phyloP scores from a whole-genome alignment of 2,329 filamentous ascomycete genomes.

The Aspergillus chevalieri region DNA sequence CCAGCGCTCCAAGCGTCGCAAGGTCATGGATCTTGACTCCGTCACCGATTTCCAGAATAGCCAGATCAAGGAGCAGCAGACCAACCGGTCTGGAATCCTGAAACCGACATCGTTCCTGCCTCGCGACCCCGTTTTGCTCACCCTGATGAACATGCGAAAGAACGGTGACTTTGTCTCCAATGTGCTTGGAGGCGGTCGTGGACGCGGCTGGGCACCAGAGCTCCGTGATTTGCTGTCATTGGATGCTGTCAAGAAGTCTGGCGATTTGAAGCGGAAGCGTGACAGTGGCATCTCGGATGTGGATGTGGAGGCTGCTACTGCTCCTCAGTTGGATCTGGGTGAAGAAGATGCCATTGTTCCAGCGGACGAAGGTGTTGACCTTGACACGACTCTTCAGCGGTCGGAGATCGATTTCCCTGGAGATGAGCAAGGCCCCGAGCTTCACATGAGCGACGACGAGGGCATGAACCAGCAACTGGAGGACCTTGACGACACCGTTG shows the following conservation, averaged over 20 bases:
- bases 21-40: constrained; percentile 72
- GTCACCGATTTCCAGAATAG: constrained; percentile 69
- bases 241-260: constrained; percentile 67
- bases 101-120: constrained; percentile 78
- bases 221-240: constrained; percentile 86
- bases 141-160: constrained; percentile 86
- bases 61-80: constrained; percentile 80
- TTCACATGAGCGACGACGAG: constrained; percentile 44
- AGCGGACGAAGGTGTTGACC: constrained; percentile 46
- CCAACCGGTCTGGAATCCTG: constrained; percentile 78
- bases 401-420: constrained; percentile 62
- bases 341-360: constrained; percentile 56
- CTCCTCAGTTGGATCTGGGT: constrained; percentile 54
- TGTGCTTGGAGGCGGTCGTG: constrained; percentile 74
- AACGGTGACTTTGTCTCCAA: constrained; percentile 83
- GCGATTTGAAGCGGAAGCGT: constrained; percentile 87
- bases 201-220: constrained; percentile 81
- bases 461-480: constrained; percentile 45
- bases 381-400: constrained; percentile 44
- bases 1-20: constrained; percentile 72
- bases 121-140: constrained; percentile 77
- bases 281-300: constrained; percentile 80
- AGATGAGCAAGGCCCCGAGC: constrained; percentile 45
- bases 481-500: constrained; percentile 72
- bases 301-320: constrained; percentile 62